Evolutionary conservation across 2,329 filamentous ascomycete species (phyloP).

Genomic region (Rhexocercosporidium sp.): DNA sequence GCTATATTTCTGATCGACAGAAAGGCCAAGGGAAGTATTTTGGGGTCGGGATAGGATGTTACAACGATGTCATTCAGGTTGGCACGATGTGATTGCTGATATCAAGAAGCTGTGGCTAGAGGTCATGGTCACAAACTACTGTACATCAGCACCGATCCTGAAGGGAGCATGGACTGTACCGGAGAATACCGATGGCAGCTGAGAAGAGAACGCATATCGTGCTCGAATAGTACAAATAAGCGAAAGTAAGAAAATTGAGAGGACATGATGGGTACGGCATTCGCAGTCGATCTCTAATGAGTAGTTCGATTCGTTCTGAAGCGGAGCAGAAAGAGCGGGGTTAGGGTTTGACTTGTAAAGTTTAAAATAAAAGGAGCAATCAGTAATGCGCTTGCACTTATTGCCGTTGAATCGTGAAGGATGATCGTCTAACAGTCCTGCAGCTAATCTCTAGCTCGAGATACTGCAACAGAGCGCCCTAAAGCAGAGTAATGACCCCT

Average conservation of each 20-base stretch:
- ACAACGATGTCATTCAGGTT: not conserved
- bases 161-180: not conserved
- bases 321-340: not conserved
- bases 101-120: not conserved
- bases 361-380: not conserved
- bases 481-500: not conserved
- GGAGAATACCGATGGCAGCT: not conserved
- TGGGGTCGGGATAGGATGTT: not conserved
- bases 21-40: not conserved
- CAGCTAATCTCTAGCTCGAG: not conserved
- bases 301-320: not conserved
- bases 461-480: not conserved
- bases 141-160: not conserved
- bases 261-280: not conserved
- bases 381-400: not conserved
- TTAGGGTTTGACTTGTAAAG: not conserved
- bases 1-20: not conserved
- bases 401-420: not conserved
- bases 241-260: not conserved
- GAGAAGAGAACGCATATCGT: not conserved
- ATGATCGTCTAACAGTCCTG: not conserved
- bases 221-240: too few species aligned
- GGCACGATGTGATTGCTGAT: not conserved
- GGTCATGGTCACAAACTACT: not conserved
- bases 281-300: not conserved